Evolutionary conservation across 345 rosid species (phyloP), one percentile per base, ranked within the genome.

Genomic region (Chamaenerion angustifolium): DNA sequence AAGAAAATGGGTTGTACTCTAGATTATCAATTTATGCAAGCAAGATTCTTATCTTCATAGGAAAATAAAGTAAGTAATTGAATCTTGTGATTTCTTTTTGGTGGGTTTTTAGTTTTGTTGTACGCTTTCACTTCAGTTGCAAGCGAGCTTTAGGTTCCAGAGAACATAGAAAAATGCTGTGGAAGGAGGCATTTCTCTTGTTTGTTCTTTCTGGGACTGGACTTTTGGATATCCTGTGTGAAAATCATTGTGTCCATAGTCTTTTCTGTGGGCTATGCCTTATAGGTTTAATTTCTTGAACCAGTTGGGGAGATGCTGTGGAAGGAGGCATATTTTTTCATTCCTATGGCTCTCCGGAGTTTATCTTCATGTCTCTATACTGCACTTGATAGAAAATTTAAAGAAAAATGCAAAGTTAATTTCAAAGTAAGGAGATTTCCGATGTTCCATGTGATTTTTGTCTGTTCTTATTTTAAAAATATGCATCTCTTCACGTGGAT

Each of bases 361-460:
- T 64, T 72, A 54, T 69, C 45, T 57, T 1, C 50, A 18, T 6
- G 59, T 25, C 47, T 61, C 61, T 52, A 10, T 43, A 11, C 43
- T 13, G 46, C 5, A 27, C 58, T 16, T 59, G 16, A 66, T 70
- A 68, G 63, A 57, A 45, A 65, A 63, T 1, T 57, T 74, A 16
- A 72, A 60, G 76, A 59, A 40, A 6, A 75, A 56, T 42, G 57
- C 66, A 69, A 54, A 55, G 51, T 51, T 46, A 58, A 60, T 58
- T 60, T 69, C 61, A 49, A 42, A 27, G 85, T 69, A 71, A 71
- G 80, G 10, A 12, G 13, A n/a, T 52, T 9, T 51, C 40, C 37
- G 8, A 3, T 31, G 37, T 31, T 31, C 10, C 12, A 12, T 40
- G 49, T 18, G 11, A 6, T 21, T 48, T 23, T 4, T 21, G 25